phyloP scores from a whole-genome alignment of 176 grass and related monocot species.

The Carex myosuroides region DNA sequence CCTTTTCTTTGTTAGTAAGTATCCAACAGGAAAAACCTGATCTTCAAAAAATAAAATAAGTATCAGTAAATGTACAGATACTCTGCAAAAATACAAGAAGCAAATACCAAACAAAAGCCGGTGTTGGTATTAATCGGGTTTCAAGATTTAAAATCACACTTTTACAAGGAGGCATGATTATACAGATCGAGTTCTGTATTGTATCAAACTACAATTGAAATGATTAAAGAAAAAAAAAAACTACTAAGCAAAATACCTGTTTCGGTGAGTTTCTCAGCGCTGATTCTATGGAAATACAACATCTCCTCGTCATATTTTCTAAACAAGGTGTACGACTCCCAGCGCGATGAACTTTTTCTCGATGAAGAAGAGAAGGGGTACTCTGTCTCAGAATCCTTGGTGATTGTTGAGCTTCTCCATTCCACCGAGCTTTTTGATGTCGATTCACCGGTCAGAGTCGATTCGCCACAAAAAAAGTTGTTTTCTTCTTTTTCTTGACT shows the following conservation, averaged over 20 bases:
- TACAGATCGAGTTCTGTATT: too few species aligned
- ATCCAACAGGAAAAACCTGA: too few species aligned
- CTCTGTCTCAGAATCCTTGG: slow-evolving; percentile 75
- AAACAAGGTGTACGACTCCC: slow-evolving; percentile 83
- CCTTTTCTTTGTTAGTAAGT: too few species aligned
- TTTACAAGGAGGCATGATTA: neutral
- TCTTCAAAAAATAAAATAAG: too few species aligned
- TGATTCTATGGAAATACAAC: slow-evolving; percentile 82
- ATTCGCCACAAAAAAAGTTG: slow-evolving; percentile 36
- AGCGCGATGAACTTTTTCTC: slow-evolving; percentile 71
- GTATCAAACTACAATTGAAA: neutral
- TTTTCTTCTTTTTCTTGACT: slow-evolving; percentile 23
- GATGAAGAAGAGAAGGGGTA: slow-evolving; percentile 94
- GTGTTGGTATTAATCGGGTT: neutral
- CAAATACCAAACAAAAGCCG: neutral
- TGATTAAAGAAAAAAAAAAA: neutral
- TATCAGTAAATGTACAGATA: neutral
- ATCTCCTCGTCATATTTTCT: slow-evolving; percentile 96
- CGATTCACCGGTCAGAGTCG: slow-evolving; percentile 66
- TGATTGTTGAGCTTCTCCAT: slow-evolving; percentile 71
- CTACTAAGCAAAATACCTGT: slow-evolving; percentile 36
- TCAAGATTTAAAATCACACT: neutral
- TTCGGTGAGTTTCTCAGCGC: slow-evolving; percentile 83
- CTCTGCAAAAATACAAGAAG: neutral
- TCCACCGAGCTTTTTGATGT: slow-evolving; percentile 98